phyloP scores from a whole-genome alignment of 768 basidiomycete species.

The Hirschioporus abietinus region DNA sequence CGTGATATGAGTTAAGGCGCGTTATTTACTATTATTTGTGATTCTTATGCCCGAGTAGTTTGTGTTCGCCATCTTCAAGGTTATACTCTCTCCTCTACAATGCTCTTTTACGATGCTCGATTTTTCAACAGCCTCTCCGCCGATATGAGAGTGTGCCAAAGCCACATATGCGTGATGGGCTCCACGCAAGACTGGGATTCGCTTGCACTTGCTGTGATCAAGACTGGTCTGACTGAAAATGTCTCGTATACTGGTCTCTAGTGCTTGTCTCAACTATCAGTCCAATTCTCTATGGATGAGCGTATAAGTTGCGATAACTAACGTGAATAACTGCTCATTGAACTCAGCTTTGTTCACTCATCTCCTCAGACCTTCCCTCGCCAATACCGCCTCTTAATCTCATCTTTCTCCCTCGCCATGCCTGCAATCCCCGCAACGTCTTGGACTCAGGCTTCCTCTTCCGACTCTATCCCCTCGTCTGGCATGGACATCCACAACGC shows the following conservation, averaged over 20 bases:
- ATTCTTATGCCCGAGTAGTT: too few relatives aligned
- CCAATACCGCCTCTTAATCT: neutral
- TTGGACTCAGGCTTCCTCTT: neutral
- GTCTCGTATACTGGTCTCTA: neutral
- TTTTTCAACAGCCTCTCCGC: too few relatives aligned
- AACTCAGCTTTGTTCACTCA: neutral
- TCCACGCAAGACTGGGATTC: neutral
- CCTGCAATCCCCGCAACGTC: neutral
- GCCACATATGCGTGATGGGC: too few relatives aligned
- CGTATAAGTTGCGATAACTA: neutral
- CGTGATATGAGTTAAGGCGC: neutral
- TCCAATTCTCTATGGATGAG: neutral
- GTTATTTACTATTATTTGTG: neutral
- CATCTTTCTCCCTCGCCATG: neutral
- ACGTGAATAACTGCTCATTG: neutral
- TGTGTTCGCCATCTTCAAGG: too few relatives aligned
- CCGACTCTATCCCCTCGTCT: neutral
- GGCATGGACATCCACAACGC: neutral
- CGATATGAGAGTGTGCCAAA: too few relatives aligned
- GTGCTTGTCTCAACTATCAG: neutral
- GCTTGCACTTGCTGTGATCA: neutral
- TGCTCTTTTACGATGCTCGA: too few relatives aligned
- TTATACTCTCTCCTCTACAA: too few relatives aligned
- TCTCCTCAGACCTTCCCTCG: neutral
- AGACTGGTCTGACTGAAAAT: conserved; percentile 1